Base-by-base conservation (phyloP, 2,329 filamentous ascomycete genomes). In the Neophaeococcomyces mojaviensis region DNA sequence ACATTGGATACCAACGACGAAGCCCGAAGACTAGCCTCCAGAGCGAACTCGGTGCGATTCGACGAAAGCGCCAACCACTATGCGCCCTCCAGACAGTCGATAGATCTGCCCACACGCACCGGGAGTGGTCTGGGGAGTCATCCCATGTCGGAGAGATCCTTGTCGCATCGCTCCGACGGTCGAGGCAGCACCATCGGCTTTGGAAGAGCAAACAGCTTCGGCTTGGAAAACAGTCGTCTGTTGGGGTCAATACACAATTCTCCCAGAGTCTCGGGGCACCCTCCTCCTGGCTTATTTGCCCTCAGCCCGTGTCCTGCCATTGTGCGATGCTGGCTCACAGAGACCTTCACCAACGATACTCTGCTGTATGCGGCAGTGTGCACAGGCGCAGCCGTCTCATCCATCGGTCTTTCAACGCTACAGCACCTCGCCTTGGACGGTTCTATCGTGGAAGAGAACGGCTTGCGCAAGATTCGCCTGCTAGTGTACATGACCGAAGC, bases 1-100 rank as follows among this genome's bases (percentile, higher is more conserved):
- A 86, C 89, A 49, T 73, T 97, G 5, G 90, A 95, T 53, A 77
- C 83, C 4, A 89, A 95, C 51, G 88, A 97, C 26, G 82, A 88
- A 47, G 81, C 88, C 31, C 79, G 90, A 52, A 87, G 92, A 44
- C 87, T 86, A 16, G 84, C 88, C 15, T 98, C 92, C 15, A 79
- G 92, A 57, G 90, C 92, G 39, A 97, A 97, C 63, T 97, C 92
- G 61, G 92, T 98, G 56, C 86, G 92, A 31, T 98, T 98, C 59
- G 92, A 97, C 61, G 90, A 97, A 63, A 95, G 88, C 60, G 89
- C 90, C 12, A 88, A 95, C 58, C 88, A 88, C 63, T 94, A 92
- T 79, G 83, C 82, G 31, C 87, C 94, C 59, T 86, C 84, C 49
- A 81, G 90, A 36, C 84, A 88, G 46, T 90, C 87, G 10, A 80